phyloP scores from a whole-genome alignment of 2,329 filamentous ascomycete genomes.

The Pseudogymnoascus sp. region DNA sequence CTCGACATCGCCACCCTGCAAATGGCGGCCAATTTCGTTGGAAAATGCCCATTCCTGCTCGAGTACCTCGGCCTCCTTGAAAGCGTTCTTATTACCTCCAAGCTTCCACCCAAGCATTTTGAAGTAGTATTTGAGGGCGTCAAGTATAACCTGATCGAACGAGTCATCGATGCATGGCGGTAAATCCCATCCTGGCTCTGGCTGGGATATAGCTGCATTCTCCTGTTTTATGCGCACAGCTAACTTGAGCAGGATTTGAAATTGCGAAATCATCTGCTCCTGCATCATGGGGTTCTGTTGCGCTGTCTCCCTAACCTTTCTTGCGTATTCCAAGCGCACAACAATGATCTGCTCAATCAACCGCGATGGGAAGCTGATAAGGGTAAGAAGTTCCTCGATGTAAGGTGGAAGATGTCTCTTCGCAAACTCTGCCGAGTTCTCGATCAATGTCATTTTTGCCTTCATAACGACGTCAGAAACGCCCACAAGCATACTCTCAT shows the following conservation, averaged over 20 bases:
- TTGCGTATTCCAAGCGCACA: slow-evolving; percentile 82
- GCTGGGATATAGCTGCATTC: slow-evolving; percentile 74
- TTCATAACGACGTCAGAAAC: slow-evolving; percentile 85
- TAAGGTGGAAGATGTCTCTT: slow-evolving; percentile 90
- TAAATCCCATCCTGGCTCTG: slow-evolving; percentile 88
- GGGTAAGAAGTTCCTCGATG: slow-evolving; percentile 88
- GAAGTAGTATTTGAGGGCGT: slow-evolving; percentile 96
- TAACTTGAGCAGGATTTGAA: slow-evolving; percentile 85
- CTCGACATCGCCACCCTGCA: slow-evolving; percentile 92
- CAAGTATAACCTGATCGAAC: slow-evolving; percentile 85
- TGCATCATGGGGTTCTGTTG: slow-evolving; percentile 91
- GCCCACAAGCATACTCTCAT: slow-evolving; percentile 76
- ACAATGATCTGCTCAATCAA: slow-evolving; percentile 95
- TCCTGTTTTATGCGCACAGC: slow-evolving; percentile 89
- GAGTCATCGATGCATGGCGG: slow-evolving; percentile 95
- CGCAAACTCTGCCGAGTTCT: slow-evolving; percentile 75
- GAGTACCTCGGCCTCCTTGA: slow-evolving; percentile 95
- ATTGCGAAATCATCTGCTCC: slow-evolving; percentile 96
- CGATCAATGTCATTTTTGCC: slow-evolving; percentile 83
- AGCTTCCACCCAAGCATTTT: slow-evolving; percentile 98
- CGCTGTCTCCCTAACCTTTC: slow-evolving; percentile 89
- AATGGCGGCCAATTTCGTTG: slow-evolving; percentile 81
- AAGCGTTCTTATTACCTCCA: slow-evolving; percentile 95
- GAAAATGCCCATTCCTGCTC: slow-evolving; percentile 98
- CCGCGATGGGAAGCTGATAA: slow-evolving; percentile 95